A percentile compares a stretch with the other conserved stretches of the same genome.
phyloP scores from a whole-genome alignment of 805 yeast species.

The Sugiyamaella chiloensis region DNA sequence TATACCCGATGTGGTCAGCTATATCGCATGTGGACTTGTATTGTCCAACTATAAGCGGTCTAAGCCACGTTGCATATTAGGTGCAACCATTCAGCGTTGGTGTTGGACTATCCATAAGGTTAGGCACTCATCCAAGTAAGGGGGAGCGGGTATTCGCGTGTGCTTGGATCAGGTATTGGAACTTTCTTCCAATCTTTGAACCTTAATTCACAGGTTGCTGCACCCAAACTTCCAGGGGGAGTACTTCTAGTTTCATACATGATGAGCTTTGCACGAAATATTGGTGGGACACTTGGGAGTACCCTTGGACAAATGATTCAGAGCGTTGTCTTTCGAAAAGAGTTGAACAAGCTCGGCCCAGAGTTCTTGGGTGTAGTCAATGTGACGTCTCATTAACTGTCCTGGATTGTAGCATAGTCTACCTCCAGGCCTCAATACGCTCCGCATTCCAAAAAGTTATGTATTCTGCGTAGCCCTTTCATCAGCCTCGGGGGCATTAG shows the following conservation, averaged over 20 bases:
- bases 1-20: slow-evolving; percentile 39
- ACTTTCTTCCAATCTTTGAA: slow-evolving; percentile 43
- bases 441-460: too few species aligned
- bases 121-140: slow-evolving; percentile 38
- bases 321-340: slow-evolving; percentile 11
- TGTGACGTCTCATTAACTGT: slow-evolving; percentile 9
- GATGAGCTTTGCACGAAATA: slow-evolving; percentile 41
- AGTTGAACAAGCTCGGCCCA: background rate
- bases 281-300: slow-evolving; percentile 45
- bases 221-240: slow-evolving; percentile 51
- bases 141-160: slow-evolving; percentile 42
- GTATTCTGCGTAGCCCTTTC: too few species aligned
- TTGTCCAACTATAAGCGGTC: slow-evolving; percentile 42
- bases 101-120: slow-evolving; percentile 39
- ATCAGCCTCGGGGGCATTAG: too few species aligned
- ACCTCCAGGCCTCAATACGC: too few species aligned
- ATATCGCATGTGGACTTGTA: slow-evolving; percentile 44
- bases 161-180: slow-evolving; percentile 41
- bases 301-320: slow-evolving; percentile 39
- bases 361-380: background rate
- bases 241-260: slow-evolving; percentile 46
- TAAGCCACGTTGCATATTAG: slow-evolving; percentile 41
- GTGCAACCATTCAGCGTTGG: slow-evolving; percentile 42
- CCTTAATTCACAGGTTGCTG: slow-evolving; percentile 45
- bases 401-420: slow-evolving; percentile 12